Base-by-base conservation (phyloP, 768 basidiomycete species). In the Lentinula aciculospora region DNA sequence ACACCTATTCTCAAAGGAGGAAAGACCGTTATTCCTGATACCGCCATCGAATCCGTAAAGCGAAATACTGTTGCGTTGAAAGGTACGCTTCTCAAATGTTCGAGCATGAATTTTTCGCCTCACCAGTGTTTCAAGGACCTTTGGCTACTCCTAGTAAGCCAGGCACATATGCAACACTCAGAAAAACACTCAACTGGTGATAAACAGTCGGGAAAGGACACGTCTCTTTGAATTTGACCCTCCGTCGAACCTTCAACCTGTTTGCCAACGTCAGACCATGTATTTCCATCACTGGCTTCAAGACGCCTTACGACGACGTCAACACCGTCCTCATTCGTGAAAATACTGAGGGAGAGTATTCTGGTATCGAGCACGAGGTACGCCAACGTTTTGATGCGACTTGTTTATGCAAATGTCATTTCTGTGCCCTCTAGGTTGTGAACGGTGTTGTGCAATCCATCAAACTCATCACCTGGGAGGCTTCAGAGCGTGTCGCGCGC, bases 271-370 rank as follows among this genome's bases (percentile, higher is more conserved):
- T 98, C 66, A 88, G 97, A 59, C 97, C 97, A 34, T 99, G 97
- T 69, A 83, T 84, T 28, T 98, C 95, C 28, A 93, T 99, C 73
- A 77, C 92, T 72, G 97, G 97, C 28, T 98, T 88, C 81, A 97
- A 97, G 78, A 99, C 97, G 0, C 90, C 96, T 1, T 98, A 99
- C 68, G 95, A 98, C 70, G 89, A 98, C 67, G 97, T 99, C 63
- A 90, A 99, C 79, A 95, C 93, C 25, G 94, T 98, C 53, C 78
- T 99, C 64, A 99, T 99, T 71, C 93, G 97, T 68, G 97, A 99
- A 78, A 99, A 99, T 74, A 99, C 97, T 8, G 97, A 99, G 74
- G 97, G 97, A 71, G 97, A 99, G 72, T 99, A 99, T 75, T 98
- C 95, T 59, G 97, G 97, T 64, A 98, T 99, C 64, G 97, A 99